These are phyloP conservation scores for Oryza punctata DNA, from an alignment of 176 grass and related monocot species.

Conservation along the genomic window DNA sequence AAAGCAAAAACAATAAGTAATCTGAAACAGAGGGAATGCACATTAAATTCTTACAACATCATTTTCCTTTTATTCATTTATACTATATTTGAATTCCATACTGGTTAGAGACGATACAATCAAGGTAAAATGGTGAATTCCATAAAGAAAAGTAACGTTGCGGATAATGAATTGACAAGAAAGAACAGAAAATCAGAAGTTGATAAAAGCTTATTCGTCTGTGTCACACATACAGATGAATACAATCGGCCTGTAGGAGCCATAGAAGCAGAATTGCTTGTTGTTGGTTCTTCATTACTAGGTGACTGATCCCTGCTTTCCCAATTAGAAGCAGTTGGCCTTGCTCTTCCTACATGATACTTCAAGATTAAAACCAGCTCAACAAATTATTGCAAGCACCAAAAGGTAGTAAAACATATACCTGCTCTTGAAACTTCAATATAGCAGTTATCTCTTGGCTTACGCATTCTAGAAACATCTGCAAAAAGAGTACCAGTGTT, in stretches of 20 bases:
- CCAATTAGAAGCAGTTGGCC: constrained; percentile 71
- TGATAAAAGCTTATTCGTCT: constrained; percentile 16
- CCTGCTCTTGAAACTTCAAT: constrained; percentile 91
- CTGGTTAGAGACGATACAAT: background rate
- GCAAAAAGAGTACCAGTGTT: constrained; percentile 39
- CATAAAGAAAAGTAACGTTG: background rate
- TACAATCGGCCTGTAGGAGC: constrained; percentile 43
- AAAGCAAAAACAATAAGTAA: too few relatives aligned
- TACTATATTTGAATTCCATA: background rate
- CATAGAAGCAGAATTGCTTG: constrained; percentile 48
- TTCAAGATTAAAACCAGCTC: constrained; percentile 26
- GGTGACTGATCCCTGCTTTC: constrained; percentile 70
- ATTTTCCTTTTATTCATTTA: constrained; percentile 9
- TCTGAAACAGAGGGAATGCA: background rate
- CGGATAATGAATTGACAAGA: background rate
- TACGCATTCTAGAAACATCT: constrained; percentile 79
- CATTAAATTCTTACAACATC: background rate
- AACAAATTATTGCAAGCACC: constrained; percentile 38
- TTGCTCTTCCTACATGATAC: constrained; percentile 66
- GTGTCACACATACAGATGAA: constrained; percentile 65
- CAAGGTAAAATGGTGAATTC: background rate
- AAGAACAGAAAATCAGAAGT: constrained; percentile 12
- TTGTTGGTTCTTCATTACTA: constrained; percentile 61
- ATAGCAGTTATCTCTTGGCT: constrained; percentile 74
- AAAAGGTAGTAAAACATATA: constrained; percentile 44